These are phyloP conservation scores for Metarhizium anisopliae DNA, from an alignment of 2,329 filamentous ascomycete species.

Conservation along the genomic window DNA sequence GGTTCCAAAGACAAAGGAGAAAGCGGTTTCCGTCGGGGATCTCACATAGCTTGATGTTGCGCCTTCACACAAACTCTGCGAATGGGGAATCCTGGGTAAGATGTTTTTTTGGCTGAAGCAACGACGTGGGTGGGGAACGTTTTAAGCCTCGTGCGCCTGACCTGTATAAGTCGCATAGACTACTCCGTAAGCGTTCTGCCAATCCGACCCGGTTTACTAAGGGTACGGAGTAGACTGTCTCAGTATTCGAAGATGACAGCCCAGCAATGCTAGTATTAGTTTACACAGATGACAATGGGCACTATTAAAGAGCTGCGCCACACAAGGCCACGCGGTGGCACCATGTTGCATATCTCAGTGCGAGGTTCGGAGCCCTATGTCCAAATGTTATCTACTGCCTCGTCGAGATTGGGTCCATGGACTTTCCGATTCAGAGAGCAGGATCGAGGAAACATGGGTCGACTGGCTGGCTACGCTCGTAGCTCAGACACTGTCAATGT, in stretches of 20 bases:
- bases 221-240: no score
- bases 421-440: not conserved
- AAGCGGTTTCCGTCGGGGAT: not conserved
- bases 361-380: no score
- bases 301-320: not conserved
- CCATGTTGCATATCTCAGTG: not conserved
- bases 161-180: not conserved
- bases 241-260: no score
- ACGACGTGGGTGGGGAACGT: not conserved
- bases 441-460: not conserved
- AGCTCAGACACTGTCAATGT: not conserved
- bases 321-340: slow-evolving; percentile 1
- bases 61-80: no score
- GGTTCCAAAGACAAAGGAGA: not conserved
- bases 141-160: not conserved
- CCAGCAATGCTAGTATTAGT: not conserved
- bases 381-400: no score
- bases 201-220: no score
- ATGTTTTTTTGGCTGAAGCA: not conserved
- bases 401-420: not conserved
- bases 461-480: not conserved
- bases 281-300: no score
- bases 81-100: no score
- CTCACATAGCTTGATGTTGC: no score
- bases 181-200: not conserved